phyloP scores from a whole-genome alignment of 768 basidiomycete genomes.

The Leccinum longicurvipes region DNA sequence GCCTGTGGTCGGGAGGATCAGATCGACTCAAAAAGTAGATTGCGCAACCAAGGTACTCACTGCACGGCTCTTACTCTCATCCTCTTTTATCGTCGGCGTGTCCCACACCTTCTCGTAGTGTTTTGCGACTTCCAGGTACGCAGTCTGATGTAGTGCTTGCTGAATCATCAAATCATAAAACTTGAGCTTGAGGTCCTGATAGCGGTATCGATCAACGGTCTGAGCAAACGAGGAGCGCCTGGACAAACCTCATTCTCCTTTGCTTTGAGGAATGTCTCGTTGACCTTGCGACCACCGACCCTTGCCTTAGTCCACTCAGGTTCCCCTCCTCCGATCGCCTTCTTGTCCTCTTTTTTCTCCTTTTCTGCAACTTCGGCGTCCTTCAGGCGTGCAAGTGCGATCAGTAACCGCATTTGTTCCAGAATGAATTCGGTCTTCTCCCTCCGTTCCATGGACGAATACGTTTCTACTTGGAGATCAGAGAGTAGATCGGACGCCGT shows the following conservation, averaged over 20 bases:
- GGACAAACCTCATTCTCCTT: conserved; percentile 78
- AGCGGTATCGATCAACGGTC: not conserved
- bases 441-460: conserved; percentile 95
- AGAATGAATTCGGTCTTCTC: conserved; percentile 99
- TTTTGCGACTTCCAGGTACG: conserved; percentile 92
- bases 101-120: conserved; percentile 98
- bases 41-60: conserved; percentile 38
- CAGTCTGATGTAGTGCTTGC: conserved; percentile 77
- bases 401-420: conserved; percentile 93
- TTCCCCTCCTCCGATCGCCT: conserved; percentile 66
- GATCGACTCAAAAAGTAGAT: not conserved
- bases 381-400: conserved; percentile 72
- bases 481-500: conserved; percentile 89
- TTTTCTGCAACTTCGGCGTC: conserved; percentile 61
- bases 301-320: conserved; percentile 91
- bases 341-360: conserved; percentile 50
- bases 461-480: conserved; percentile 97
- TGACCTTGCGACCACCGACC: conserved; percentile 91
- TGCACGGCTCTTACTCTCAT: conserved; percentile 65
- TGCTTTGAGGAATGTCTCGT: conserved; percentile 88
- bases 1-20: conserved; percentile 49
- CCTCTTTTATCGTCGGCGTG: conserved; percentile 89
- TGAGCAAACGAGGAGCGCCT: not conserved
- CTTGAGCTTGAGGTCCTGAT: conserved; percentile 90
- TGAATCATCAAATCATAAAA: conserved; percentile 97